Evolutionary conservation across 208 protist genomes (phyloP).

Genomic region (Hexamita inflata): DNA sequence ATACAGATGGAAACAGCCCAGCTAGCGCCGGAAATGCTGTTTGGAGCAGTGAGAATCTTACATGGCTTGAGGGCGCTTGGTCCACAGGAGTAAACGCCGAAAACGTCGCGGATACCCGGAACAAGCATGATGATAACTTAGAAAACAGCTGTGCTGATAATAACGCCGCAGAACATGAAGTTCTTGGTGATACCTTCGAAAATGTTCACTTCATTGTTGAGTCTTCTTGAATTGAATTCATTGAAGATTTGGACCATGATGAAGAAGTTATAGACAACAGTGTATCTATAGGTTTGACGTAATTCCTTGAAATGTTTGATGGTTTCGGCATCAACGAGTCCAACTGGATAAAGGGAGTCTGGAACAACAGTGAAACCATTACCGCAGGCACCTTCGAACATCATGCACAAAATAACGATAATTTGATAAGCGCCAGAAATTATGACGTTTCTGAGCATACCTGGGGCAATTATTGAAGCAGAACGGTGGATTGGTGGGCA

Average conservation of each 20-base stretch:
- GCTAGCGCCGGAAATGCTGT: neutral
- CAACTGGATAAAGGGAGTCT: neutral
- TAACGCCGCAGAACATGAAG: conserved; percentile 21
- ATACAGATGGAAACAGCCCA: neutral
- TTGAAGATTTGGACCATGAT: conserved; percentile 38
- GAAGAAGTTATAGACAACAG: conserved; percentile 34
- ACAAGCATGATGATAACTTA: conserved; percentile 33
- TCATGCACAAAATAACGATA: conserved; percentile 1
- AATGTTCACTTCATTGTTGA: conserved; percentile 34
- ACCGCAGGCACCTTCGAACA: neutral
- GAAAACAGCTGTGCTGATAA: neutral
- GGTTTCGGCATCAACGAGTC: neutral
- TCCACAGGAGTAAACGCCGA: neutral
- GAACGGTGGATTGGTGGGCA: conserved; percentile 14
- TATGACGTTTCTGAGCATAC: conserved; percentile 33
- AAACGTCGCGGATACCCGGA: conserved; percentile 20
- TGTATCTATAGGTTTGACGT: neutral
- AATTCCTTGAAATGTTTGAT: neutral
- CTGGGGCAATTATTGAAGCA: conserved; percentile 16
- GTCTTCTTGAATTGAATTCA: conserved; percentile 30
- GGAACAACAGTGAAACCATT: neutral
- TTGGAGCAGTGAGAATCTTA: neutral
- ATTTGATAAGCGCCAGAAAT: conserved; percentile 9
- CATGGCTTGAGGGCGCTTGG: neutral
- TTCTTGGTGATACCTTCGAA: conserved; percentile 19